Evolutionary conservation across 2,329 filamentous ascomycete genomes (phyloP), one percentile per base, ranked within the genome.

Genomic region (Colletotrichum sublineola): DNA sequence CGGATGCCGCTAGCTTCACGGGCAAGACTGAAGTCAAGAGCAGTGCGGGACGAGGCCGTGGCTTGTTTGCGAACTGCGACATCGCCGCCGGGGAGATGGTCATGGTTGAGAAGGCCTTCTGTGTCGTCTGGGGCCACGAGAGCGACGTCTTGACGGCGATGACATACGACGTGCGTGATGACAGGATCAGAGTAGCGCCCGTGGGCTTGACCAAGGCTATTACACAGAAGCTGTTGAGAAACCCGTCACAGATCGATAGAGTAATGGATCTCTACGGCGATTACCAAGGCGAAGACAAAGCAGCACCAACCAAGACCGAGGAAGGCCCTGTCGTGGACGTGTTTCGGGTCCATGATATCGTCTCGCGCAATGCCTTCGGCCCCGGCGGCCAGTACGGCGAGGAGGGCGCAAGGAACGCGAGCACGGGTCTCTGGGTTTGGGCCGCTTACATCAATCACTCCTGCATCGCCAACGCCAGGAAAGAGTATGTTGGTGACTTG

Each of bases 391-490:
- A 80, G 60, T 75, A 73, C 0, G 73, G 75, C 1, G 77, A 78
- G 2, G 80, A 80, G 48, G 76, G 76, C 12, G 67, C 78, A 0
- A 75, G 76, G 4, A 81, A 80, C 42, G 75, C 81, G 1, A 83
- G 80, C 57, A 78, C 80, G 0, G 83, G 83, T 2, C 74, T 85
- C 36, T 86, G 83, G 83, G 75, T 79, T 1, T 74, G 78, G 5
- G 80, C 82, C 4, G 80, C 83, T 0, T 83, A 82, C 68, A 80
- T 84, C 69, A 86, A 86, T 58, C 84, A 86, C 71, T 82, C 82
- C 0, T 86, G 84, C 67, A 61, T 79, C 1, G 64, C 79, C 42
- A 85, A 84, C 68, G 70, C 76, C 0, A 77, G 76, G 55, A 82
- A 81, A 38, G 77, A 81, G 2, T 83, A 80, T 58, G 75, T 84